phyloP scores from a whole-genome alignment of 192 early-diverging fungal species.

The Coemansia brasiliensis region DNA sequence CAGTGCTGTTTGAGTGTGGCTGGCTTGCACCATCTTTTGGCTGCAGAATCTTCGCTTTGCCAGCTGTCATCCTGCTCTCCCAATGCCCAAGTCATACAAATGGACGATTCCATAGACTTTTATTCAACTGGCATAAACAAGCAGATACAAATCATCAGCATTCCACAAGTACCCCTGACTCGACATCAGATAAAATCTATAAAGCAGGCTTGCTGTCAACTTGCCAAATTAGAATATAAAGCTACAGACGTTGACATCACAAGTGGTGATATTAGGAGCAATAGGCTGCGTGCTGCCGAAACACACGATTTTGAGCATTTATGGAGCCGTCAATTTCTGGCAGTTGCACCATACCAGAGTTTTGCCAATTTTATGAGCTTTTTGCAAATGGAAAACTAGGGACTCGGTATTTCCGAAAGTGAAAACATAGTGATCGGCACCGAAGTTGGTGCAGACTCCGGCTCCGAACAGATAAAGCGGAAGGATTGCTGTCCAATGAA shows the following conservation, averaged over 20 bases:
- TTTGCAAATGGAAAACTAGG: too few species aligned
- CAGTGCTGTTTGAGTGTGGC: constrained; percentile 2
- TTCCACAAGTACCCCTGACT: constrained; percentile 16
- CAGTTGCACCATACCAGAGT: too few species aligned
- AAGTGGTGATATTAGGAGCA: too few species aligned
- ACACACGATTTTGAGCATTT: too few species aligned
- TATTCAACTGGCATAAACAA: constrained; percentile 12
- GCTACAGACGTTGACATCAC: too few species aligned
- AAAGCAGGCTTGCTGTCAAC: constrained; percentile 16
- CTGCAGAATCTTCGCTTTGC: constrained; percentile 11
- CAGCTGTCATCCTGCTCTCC: constrained; percentile 9
- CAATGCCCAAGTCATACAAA: neutral
- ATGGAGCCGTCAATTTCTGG: too few species aligned
- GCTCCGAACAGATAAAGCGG: constrained; percentile 4
- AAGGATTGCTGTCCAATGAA: neutral
- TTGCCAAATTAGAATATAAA: constrained; percentile 3
- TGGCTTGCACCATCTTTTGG: constrained; percentile 27
- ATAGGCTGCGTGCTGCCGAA: too few species aligned
- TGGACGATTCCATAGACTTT: constrained; percentile 12
- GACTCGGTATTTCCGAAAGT: too few species aligned
- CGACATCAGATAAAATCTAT: constrained; percentile 12
- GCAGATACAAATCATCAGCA: constrained; percentile 11
- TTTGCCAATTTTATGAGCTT: too few species aligned
- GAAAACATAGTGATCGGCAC: neutral
- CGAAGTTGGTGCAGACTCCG: neutral